These are phyloP conservation scores for Candida railenensis DNA, from an alignment of 805 yeast genomes.

Conservation along the genomic window DNA sequence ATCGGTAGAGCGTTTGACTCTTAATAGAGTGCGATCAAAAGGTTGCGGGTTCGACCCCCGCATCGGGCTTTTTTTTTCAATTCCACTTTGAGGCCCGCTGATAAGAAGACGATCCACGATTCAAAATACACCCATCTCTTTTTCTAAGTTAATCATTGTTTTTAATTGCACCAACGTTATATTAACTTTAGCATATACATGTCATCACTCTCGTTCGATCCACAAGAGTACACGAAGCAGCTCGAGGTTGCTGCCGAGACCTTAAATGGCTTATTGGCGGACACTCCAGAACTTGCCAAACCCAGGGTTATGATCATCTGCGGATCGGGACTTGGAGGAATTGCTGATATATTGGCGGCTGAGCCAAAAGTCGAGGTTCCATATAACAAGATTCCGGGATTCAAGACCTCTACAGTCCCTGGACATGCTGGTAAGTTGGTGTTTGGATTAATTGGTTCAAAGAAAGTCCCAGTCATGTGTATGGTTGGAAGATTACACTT, in stretches of 20 bases:
- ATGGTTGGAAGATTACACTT: conserved; percentile 94
- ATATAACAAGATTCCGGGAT: conserved; percentile 76
- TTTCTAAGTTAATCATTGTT: neutral
- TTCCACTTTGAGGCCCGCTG: neutral
- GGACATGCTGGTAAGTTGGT: conserved; percentile 87
- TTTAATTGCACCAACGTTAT: neutral
- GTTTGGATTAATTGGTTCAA: conserved; percentile 71
- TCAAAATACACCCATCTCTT: neutral
- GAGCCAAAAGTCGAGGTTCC: conserved; percentile 49
- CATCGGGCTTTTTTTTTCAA: conserved; percentile 26
- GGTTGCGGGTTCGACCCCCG: conserved; percentile 37
- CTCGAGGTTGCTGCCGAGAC: conserved; percentile 10
- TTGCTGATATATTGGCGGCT: conserved; percentile 53
- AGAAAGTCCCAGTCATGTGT: conserved; percentile 76
- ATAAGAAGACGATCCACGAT: neutral
- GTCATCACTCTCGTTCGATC: conserved; percentile 10
- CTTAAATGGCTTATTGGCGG: conserved; percentile 3
- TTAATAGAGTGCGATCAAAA: conserved; percentile 28
- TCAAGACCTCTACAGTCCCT: conserved; percentile 75
- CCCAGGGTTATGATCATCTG: conserved; percentile 82
- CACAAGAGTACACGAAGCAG: conserved; percentile 14
- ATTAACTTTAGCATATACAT: neutral
- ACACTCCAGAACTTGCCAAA: conserved; percentile 11
- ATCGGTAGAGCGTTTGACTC: conserved; percentile 36
- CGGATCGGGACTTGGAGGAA: conserved; percentile 93